Evolutionary conservation across 805 yeast species (phyloP).

Genomic region (Clavispora asparagi): DNA sequence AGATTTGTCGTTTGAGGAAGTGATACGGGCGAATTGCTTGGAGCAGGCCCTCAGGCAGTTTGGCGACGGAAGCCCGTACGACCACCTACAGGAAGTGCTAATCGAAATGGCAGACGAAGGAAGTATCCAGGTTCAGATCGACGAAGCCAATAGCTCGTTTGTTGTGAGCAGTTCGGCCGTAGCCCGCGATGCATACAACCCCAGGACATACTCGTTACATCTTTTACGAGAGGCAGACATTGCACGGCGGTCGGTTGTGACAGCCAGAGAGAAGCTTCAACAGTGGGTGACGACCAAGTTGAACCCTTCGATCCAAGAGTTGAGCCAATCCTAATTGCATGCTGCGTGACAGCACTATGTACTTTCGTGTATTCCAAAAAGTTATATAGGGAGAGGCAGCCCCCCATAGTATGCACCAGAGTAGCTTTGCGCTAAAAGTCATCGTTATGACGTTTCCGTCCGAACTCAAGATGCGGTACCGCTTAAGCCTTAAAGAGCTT

Average conservation of each 20-base stretch:
- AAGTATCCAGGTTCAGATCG: conserved; percentile 22
- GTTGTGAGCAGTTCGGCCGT: conserved; percentile 14
- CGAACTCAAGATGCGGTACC: background rate
- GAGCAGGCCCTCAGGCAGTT: conserved; percentile 7
- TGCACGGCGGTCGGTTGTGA: conserved; percentile 12
- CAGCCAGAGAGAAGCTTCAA: conserved; percentile 15
- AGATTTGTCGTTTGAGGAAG: conserved; percentile 10
- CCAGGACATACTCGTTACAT: conserved; percentile 14
- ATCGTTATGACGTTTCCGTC: background rate
- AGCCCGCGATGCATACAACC: conserved; percentile 30
- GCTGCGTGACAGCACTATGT: background rate
- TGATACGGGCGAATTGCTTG: conserved; percentile 16
- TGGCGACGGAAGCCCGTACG: conserved; percentile 1
- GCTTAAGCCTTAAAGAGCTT: conserved; percentile 34
- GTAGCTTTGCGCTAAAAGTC: background rate
- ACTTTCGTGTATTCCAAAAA: background rate
- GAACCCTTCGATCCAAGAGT: conserved; percentile 1
- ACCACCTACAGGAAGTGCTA: conserved; percentile 16
- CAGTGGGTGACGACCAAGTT: conserved; percentile 19
- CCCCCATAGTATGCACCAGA: background rate
- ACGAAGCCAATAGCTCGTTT: conserved; percentile 18
- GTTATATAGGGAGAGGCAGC: background rate
- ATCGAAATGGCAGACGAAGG: conserved; percentile 23
- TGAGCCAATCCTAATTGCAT: background rate
- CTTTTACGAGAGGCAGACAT: conserved; percentile 24